Evolutionary conservation across 768 basidiomycete species (phyloP).

Genomic region (Coprinopsis strossmayeri): DNA sequence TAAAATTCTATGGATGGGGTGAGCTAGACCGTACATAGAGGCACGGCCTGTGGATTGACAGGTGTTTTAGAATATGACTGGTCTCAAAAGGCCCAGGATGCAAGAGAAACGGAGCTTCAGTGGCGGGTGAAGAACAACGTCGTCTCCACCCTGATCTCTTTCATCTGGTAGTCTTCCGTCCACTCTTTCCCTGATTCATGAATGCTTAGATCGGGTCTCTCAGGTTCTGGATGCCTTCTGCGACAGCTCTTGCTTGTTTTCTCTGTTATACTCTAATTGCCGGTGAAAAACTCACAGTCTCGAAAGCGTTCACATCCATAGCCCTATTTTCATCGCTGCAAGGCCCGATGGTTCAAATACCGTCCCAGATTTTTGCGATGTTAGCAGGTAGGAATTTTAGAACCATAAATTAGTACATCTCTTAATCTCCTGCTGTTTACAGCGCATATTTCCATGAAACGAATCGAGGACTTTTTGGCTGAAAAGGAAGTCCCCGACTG

Average conservation of each 20-base stretch:
- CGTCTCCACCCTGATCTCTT: constrained; percentile 53
- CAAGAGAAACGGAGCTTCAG: constrained; percentile 56
- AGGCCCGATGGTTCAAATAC: constrained; percentile 58
- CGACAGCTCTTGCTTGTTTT: constrained; percentile 57
- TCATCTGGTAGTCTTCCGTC: constrained; percentile 47
- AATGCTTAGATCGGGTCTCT: constrained; percentile 4
- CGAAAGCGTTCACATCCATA: constrained; percentile 76
- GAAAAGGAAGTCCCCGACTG: constrained; percentile 76
- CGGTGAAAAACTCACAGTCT: constrained; percentile 60
- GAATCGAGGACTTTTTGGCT: constrained; percentile 65
- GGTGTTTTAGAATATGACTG: constrained; percentile 47
- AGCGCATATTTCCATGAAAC: constrained; percentile 77
- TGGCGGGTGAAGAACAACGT: constrained; percentile 64
- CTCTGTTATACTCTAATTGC: constrained; percentile 64
- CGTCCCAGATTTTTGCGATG: constrained; percentile 58
- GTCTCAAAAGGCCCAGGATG: constrained; percentile 43
- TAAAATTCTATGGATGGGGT: constrained; percentile 80
- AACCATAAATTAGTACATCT: background rate
- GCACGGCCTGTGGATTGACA: background rate
- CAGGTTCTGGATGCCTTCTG: constrained; percentile 71
- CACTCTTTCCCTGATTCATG: background rate
- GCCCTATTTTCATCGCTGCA: constrained; percentile 71
- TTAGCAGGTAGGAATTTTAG: constrained; percentile 40
- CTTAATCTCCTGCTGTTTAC: constrained; percentile 9
- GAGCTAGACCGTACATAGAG: constrained; percentile 10